A percentile compares a stretch with the other conserved stretches of the same genome.
Conservation (phyloP, 2,329 filamentous ascomycete genomes). For the Fusarium irregulare region DNA sequence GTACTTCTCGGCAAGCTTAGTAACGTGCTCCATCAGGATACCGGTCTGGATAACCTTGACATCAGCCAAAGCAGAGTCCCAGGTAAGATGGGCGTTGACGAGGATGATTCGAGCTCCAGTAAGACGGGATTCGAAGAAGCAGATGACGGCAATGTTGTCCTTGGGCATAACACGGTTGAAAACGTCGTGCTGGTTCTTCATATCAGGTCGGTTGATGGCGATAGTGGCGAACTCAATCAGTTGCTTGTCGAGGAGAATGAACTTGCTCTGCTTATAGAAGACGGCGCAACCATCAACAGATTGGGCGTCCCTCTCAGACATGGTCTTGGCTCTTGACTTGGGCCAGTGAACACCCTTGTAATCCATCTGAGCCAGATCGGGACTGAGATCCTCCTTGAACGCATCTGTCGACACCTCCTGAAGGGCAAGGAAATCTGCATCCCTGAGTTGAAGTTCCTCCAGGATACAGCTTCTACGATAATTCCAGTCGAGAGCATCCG, state of each 20-base stretch:
- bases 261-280: constrained; percentile 97
- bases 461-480: constrained; percentile 86
- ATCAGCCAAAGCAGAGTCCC: constrained; percentile 90
- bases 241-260: constrained; percentile 92
- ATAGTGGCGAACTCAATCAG: constrained; percentile 91
- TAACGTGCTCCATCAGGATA: constrained; percentile 92
- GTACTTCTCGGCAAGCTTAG: constrained; percentile 87
- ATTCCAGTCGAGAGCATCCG: constrained; percentile 84
- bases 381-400: constrained; percentile 90
- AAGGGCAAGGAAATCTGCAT: constrained; percentile 90
- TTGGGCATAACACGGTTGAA: constrained; percentile 99
- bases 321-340: constrained; percentile 88
- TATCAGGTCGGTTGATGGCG: constrained; percentile 93
- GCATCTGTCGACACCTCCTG: constrained; percentile 94
- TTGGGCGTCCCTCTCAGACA: constrained; percentile 88
- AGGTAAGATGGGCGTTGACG: constrained; percentile 93
- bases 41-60: constrained; percentile 97
- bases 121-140: constrained; percentile 90
- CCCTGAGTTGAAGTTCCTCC: constrained; percentile 80
- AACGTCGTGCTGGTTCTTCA: constrained; percentile 97
- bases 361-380: constrained; percentile 84
- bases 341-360: constrained; percentile 97
- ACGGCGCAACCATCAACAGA: constrained; percentile 96
- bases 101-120: constrained; percentile 94
- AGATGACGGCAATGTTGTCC: constrained; percentile 93